Evolutionary conservation across 1,284 basidiomycete species (phyloP).

Genomic region (Apiotrichum montevideense): DNA sequence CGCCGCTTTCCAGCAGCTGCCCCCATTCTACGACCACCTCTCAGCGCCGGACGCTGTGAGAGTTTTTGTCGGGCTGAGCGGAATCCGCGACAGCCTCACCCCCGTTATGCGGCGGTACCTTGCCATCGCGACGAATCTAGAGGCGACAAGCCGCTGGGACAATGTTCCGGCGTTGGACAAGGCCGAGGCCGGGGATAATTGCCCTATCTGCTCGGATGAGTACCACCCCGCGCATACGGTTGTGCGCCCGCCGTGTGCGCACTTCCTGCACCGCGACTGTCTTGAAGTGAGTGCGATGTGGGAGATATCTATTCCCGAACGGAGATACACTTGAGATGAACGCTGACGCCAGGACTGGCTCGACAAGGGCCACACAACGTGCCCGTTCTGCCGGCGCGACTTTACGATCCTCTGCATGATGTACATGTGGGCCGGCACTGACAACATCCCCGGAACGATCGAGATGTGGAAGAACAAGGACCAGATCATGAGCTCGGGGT

Average conservation of each 20-base stretch:
- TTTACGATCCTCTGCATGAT: slow-evolving; percentile 3
- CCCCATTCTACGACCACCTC: slow-evolving; percentile 1
- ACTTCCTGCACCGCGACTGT: slow-evolving; percentile 1
- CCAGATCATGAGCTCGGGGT: neutral
- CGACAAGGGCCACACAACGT: slow-evolving; percentile 1
- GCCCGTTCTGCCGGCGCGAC: slow-evolving; percentile 3
- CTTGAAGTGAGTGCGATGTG: neutral
- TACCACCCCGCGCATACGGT: neutral
- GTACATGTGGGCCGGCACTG: slow-evolving; percentile 2
- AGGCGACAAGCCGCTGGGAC: neutral
- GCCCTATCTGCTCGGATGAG: neutral
- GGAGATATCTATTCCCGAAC: too few species aligned
- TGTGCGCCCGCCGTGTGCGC: neutral
- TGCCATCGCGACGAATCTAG: neutral
- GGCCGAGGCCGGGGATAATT: neutral
- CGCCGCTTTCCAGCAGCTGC: slow-evolving; percentile 2
- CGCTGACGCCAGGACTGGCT: neutral
- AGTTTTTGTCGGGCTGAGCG: neutral
- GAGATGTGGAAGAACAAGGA: slow-evolving; percentile 6
- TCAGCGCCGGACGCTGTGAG: neutral
- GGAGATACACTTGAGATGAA: too few species aligned
- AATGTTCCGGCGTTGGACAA: neutral
- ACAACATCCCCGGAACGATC: neutral
- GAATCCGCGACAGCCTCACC: neutral
- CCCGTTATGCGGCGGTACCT: slow-evolving; percentile 2